Conservation (phyloP, 176 grass and related monocot species). For the Dactylis glomerata region DNA sequence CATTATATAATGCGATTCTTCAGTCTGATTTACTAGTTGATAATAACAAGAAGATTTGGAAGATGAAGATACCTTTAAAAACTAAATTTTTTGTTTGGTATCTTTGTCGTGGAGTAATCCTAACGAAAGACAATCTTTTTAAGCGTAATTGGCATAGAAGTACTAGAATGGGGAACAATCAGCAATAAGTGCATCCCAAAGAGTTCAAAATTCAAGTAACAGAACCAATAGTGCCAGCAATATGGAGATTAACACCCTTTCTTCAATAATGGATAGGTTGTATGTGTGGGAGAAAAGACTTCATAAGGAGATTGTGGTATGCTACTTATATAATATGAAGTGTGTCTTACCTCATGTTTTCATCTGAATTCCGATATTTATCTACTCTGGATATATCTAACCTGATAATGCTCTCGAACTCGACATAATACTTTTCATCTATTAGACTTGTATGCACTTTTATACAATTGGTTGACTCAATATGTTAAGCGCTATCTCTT, state of each 20-base stretch:
- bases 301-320: conserved; percentile 85
- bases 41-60: too few relatives aligned
- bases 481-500: not conserved
- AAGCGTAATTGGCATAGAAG: too few relatives aligned
- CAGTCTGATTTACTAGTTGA: too few relatives aligned
- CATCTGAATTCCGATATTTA: not conserved
- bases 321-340: not conserved
- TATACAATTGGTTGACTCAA: not conserved
- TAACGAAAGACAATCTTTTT: too few relatives aligned
- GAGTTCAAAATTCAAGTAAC: conserved; percentile 20
- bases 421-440: not conserved
- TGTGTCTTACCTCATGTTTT: not conserved
- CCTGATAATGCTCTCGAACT: not conserved
- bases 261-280: conserved; percentile 68
- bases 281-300: conserved; percentile 88
- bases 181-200: conserved; percentile 15
- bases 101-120: too few relatives aligned
- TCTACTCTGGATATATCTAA: not conserved
- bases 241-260: conserved; percentile 68
- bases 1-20: too few relatives aligned
- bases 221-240: conserved; percentile 17
- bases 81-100: too few relatives aligned
- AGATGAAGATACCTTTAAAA: too few relatives aligned
- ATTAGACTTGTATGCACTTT: not conserved
- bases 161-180: conserved; percentile 32